Evolutionary conservation across 192 early-diverging fungal genomes (phyloP).

Genomic region (Linderina pennispora): DNA sequence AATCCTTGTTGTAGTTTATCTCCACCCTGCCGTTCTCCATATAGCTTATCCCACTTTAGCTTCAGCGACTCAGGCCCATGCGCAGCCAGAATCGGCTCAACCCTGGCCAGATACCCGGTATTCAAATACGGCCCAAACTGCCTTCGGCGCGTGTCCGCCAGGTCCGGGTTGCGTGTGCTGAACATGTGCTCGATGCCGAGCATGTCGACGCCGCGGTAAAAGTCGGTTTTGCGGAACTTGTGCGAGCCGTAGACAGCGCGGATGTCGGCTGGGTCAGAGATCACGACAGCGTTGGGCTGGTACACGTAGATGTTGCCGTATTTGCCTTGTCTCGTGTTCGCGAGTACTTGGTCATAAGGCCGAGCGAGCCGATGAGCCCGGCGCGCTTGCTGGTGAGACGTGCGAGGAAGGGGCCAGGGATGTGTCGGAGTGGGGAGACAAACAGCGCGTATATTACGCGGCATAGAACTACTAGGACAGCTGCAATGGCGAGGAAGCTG

Average conservation of each 20-base stretch:
- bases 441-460: too few relatives aligned
- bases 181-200: conserved; percentile 40
- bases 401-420: too few relatives aligned
- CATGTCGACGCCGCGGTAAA: conserved; percentile 22
- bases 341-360: too few relatives aligned
- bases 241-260: conserved; percentile 15
- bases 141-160: conserved; percentile 28
- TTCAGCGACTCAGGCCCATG: conserved; percentile 24
- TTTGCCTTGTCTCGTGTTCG: too few relatives aligned
- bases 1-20: conserved; percentile 38
- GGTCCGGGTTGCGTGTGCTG: conserved; percentile 27
- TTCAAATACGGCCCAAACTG: conserved; percentile 40
- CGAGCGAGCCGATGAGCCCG: too few relatives aligned
- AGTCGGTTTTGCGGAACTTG: conserved; percentile 16
- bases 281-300: conserved; percentile 13
- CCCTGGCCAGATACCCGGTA: conserved; percentile 20
- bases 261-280: conserved; percentile 30
- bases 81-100: conserved; percentile 34
- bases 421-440: too few relatives aligned
- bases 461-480: too few relatives aligned
- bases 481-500: too few relatives aligned
- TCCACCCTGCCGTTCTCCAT: conserved; percentile 14
- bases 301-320: conserved; percentile 32
- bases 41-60: conserved; percentile 22
- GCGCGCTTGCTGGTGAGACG: too few relatives aligned